Evolutionary conservation across 192 early-diverging fungal species (phyloP).

Genomic region (Spizellomyces punctatus): DNA sequence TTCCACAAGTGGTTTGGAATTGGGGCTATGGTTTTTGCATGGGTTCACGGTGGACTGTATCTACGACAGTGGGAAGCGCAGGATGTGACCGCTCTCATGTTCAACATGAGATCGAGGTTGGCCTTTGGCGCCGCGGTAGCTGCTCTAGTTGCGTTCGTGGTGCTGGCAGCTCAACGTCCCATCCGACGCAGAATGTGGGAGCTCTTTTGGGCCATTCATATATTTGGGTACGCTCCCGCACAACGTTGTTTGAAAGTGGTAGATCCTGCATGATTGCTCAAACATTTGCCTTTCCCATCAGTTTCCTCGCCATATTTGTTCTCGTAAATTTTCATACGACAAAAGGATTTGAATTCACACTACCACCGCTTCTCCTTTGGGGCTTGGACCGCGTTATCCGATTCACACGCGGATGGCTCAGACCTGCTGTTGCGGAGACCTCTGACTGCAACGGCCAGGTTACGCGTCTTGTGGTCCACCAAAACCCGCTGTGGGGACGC

Average conservation of each 20-base stretch:
- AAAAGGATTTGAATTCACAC: constrained; percentile 12
- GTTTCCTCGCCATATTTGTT: constrained; percentile 14
- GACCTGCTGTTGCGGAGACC: constrained; percentile 4
- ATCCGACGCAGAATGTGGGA: constrained; percentile 6
- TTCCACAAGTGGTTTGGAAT: constrained; percentile 21
- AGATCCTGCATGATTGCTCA: too few species aligned
- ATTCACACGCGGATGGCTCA: constrained; percentile 3
- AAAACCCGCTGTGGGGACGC: constrained; percentile 5
- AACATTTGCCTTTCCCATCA: background rate
- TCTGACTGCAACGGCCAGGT: background rate
- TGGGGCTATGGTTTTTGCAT: constrained; percentile 16
- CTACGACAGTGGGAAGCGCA: constrained; percentile 8
- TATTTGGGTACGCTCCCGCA: background rate
- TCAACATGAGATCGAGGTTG: constrained; percentile 2
- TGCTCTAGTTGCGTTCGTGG: background rate
- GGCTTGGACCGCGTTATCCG: constrained; percentile 10
- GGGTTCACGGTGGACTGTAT: constrained; percentile 25
- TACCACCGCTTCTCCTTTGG: constrained; percentile 18
- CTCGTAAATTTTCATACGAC: constrained; percentile 19
- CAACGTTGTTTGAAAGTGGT: too few species aligned
- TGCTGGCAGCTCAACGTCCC: background rate
- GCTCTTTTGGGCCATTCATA: constrained; percentile 10
- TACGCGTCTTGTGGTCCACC: constrained; percentile 6
- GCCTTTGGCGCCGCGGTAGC: constrained; percentile 15
- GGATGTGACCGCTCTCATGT: constrained; percentile 9